Percentiles rank a stretch among this genome's conserved stretches.
phyloP scores from a whole-genome alignment of 1,139 yeast species.

The Saccharomyces hybrid region DNA sequence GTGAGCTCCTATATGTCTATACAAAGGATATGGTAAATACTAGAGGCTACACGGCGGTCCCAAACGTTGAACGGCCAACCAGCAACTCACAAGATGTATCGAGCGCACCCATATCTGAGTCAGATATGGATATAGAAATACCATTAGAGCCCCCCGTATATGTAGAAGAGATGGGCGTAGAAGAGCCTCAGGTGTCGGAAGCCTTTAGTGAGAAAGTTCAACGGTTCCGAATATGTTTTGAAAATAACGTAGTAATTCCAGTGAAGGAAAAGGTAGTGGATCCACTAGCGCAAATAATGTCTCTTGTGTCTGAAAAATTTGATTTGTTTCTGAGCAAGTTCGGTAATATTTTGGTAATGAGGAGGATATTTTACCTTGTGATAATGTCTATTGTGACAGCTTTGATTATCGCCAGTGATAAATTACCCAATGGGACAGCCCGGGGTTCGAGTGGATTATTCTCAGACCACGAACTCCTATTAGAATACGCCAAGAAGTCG shows the following conservation, averaged over 20 bases:
- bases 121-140: background rate
- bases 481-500: slow-evolving; percentile 41
- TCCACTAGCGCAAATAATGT: slow-evolving; percentile 24
- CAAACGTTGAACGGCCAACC: background rate
- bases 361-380: slow-evolving; percentile 64
- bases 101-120: background rate
- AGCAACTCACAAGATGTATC: background rate
- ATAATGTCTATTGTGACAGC: slow-evolving; percentile 54
- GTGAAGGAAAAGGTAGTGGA: slow-evolving; percentile 23
- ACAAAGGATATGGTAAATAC: background rate
- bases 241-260: slow-evolving; percentile 19
- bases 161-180: background rate
- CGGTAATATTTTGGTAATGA: slow-evolving; percentile 83
- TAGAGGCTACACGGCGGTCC: background rate
- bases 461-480: slow-evolving; percentile 43
- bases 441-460: slow-evolving; percentile 52
- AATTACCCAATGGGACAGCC: slow-evolving; percentile 42
- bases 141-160: slow-evolving; percentile 5
- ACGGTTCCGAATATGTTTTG: slow-evolving; percentile 15
- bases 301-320: slow-evolving; percentile 36
- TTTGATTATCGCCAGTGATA: slow-evolving; percentile 48
- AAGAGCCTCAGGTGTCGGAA: background rate
- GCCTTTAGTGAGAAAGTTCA: slow-evolving; percentile 11
- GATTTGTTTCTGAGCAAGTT: slow-evolving; percentile 55
- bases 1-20: background rate